Conservation (phyloP, 164 flowering plant genomes). For the Liquidambar formosana region DNA sequence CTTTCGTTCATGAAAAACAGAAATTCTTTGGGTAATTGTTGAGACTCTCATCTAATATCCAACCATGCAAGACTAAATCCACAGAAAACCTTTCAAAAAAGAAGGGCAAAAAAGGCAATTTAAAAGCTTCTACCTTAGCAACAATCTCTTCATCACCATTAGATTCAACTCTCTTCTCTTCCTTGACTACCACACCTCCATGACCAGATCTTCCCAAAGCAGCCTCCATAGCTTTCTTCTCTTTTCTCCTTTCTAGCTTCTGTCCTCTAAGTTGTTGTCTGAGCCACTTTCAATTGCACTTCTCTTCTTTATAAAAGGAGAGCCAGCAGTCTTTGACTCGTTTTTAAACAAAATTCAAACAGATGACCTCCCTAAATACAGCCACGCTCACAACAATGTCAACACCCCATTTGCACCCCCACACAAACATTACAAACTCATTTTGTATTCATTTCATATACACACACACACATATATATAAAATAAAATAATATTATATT, state of each 20-base stretch:
- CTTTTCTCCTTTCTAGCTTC: neutral
- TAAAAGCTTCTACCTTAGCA: constrained; percentile 18
- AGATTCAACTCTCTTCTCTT: constrained; percentile 14
- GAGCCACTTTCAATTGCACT: neutral
- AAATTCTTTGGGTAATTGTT: too few relatives aligned
- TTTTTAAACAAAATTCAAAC: constrained; percentile 10
- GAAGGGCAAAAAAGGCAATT: neutral
- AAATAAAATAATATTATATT: too few relatives aligned
- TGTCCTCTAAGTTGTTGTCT: neutral
- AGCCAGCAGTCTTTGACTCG: constrained; percentile 32
- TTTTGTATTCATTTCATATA: too few relatives aligned
- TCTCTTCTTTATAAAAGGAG: constrained; percentile 12
- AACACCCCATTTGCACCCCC: constrained; percentile 26
- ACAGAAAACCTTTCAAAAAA: neutral
- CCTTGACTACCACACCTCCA: constrained; percentile 13
- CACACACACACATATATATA: too few relatives aligned
- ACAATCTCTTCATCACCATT: constrained; percentile 17
- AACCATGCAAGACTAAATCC: too few relatives aligned
- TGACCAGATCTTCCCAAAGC: constrained; percentile 22
- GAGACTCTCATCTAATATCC: too few relatives aligned
- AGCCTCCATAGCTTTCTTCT: constrained; percentile 15
- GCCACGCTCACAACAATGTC: constrained; percentile 21
- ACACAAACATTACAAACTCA: neutral
- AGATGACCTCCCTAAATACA: neutral
- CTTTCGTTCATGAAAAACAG: too few relatives aligned